These are phyloP conservation scores for Fraxinus paxiana DNA, from an alignment of 305 asterid species.

Conservation along the genomic window DNA sequence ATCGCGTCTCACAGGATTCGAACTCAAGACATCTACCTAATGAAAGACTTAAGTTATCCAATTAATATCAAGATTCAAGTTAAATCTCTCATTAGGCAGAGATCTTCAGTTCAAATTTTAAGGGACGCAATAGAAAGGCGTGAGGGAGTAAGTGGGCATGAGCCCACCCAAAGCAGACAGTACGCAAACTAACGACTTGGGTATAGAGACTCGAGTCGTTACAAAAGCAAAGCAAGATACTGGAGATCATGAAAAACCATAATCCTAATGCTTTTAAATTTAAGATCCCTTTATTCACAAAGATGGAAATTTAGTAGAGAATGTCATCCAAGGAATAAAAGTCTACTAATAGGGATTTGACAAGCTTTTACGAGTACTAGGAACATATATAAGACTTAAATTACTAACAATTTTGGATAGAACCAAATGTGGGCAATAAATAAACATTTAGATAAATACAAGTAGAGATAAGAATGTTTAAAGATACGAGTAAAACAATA, in stretches of 20 bases:
- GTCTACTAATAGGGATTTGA: background rate
- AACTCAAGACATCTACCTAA: too few relatives aligned
- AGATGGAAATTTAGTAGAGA: background rate
- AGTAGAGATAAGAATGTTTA: background rate
- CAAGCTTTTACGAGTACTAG: background rate
- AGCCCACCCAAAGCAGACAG: too few relatives aligned
- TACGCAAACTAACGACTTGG: background rate
- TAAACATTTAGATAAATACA: background rate
- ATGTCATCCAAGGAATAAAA: background rate
- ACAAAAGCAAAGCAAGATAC: background rate
- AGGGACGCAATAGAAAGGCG: background rate
- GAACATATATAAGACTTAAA: background rate
- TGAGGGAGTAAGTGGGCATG: too few relatives aligned
- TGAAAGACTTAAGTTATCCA: too few relatives aligned
- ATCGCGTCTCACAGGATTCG: too few relatives aligned
- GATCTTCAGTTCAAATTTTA: too few relatives aligned
- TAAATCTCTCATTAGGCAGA: too few relatives aligned
- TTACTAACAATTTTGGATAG: background rate
- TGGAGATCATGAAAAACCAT: background rate
- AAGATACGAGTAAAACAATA: background rate
- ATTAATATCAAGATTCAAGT: too few relatives aligned
- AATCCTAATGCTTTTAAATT: background rate
- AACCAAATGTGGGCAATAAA: background rate
- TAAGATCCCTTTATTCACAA: background rate
- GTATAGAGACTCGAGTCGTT: background rate